Evolutionary conservation across 1,284 basidiomycete genomes (phyloP).

Genomic region (Ganoderma lingzhi): DNA sequence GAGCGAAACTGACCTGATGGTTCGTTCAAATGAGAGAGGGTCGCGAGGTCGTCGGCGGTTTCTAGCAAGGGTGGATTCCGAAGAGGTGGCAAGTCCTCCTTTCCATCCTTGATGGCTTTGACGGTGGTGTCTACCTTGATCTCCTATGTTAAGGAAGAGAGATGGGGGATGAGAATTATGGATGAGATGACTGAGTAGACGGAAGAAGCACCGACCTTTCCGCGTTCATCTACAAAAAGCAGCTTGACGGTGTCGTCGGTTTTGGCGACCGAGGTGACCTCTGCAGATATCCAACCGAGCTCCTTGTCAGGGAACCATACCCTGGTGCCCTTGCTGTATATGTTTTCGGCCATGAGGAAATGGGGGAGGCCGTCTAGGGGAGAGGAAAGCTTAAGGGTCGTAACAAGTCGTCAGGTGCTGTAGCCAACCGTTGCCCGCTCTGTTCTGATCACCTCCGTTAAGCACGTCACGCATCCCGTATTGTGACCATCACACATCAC

Average conservation of each 20-base stretch:
- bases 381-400: slow-evolving; percentile 17
- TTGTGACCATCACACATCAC: slow-evolving; percentile 8
- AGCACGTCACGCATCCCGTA: slow-evolving; percentile 3
- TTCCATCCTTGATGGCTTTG: slow-evolving; percentile 79
- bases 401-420: slow-evolving; percentile 35
- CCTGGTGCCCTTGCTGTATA: slow-evolving; percentile 85
- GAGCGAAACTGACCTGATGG: slow-evolving; percentile 78
- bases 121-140: slow-evolving; percentile 79
- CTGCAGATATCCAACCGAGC: slow-evolving; percentile 91
- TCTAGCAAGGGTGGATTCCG: slow-evolving; percentile 97
- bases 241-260: slow-evolving; percentile 79
- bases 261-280: slow-evolving; percentile 71
- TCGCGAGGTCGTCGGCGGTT: slow-evolving; percentile 97
- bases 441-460: slow-evolving; percentile 9
- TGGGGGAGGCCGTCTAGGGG: slow-evolving; percentile 23
- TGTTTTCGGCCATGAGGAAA: slow-evolving; percentile 79
- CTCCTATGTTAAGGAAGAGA: slow-evolving; percentile 59
- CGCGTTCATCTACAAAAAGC: slow-evolving; percentile 85
- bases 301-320: slow-evolving; percentile 95
- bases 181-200: slow-evolving; percentile 11
- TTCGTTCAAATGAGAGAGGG: slow-evolving; percentile 97
- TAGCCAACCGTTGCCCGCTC: slow-evolving; percentile 3
- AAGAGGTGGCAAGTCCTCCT: slow-evolving; percentile 86
- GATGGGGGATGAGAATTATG: slow-evolving; percentile 11
- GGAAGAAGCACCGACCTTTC: slow-evolving; percentile 65